Evolutionary conservation across 345 rosid genomes (phyloP).

Genomic region (Eucalyptus regnans): DNA sequence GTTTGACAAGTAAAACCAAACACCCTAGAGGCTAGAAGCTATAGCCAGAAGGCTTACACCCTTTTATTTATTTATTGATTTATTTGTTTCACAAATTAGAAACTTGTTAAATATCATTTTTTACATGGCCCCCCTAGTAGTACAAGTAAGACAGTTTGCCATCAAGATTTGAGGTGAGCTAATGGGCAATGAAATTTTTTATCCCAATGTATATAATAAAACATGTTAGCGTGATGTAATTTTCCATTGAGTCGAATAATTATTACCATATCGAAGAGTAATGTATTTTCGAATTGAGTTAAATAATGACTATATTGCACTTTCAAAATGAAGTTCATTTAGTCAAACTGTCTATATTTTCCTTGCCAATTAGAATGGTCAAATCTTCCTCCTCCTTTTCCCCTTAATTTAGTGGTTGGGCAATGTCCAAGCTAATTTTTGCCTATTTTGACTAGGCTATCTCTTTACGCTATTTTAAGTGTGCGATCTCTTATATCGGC

Average conservation of each 20-base stretch:
- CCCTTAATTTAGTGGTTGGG: neutral
- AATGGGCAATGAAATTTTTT: conserved; percentile 10
- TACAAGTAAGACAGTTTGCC: conserved; percentile 23
- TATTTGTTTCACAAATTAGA: neutral
- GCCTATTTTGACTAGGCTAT: neutral
- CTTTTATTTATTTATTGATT: neutral
- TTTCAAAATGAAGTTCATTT: neutral
- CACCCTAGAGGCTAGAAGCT: neutral
- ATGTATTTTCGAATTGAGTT: neutral
- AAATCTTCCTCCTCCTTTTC: neutral
- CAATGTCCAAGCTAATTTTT: neutral
- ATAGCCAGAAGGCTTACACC: neutral
- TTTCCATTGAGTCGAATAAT: neutral
- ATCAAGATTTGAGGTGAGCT: conserved; percentile 30
- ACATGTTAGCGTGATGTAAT: neutral
- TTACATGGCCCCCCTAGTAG: neutral
- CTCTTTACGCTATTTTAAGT: neutral
- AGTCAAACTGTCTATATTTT: neutral
- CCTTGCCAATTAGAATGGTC: neutral
- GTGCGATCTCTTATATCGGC: fast-evolving
- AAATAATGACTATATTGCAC: neutral
- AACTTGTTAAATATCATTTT: neutral
- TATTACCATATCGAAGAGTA: neutral
- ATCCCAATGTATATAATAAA: too few species aligned
- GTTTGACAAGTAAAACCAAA: neutral